Base-by-base conservation (phyloP, 805 yeast species). In the Blastobotrys chiropterorum region DNA sequence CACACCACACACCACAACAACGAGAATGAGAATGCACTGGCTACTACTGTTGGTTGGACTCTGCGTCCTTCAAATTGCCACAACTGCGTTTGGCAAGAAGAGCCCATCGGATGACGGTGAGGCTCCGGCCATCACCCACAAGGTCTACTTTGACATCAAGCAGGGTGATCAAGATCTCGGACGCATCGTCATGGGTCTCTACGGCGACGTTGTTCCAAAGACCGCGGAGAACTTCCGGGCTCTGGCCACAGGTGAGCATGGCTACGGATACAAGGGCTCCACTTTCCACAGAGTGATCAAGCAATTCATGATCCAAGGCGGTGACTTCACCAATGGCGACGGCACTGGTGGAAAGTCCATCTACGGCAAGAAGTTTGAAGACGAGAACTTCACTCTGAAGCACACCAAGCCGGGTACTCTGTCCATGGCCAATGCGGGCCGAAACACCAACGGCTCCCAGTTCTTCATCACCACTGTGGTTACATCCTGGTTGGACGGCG, bases 391-490 rank as follows among this genome's bases (percentile, higher is more conserved):
- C 72, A 72, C 78, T 79, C 64, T 72, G 58, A 71, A 71, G 68
- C 75, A 72, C 62, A 81, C 74, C 65, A 78, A 83, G 70, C 84
- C 85, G 46, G 85, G 84, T 66, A 67, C 81, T 57, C 70, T 83
- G 65, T 81, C 87, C 16, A 83, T 83, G 90, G 90, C 90, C 66
- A 83, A 83, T 62, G 84, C 89, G 17, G 90, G 90, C 56, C 68
- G 74, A 56, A 79, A 72, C 65, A 72, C 77, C 60, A 90, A 90
- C 68, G 97, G 97, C 17, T 89, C 96, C 38, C 97, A 90, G 72
- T 90, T 90, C 68, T 90, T 90, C 78, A 85, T 94, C 73, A 90
- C 96, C 64, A 90, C 97, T 22, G 96, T 86, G 19, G 78, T 80
- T 38, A 88, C 97, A 52, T 73, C 84, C 47, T 94, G 99, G 98